Evolutionary conservation across 1,139 yeast species (phyloP).

Genomic region (Meyerozyma elateridarum): DNA sequence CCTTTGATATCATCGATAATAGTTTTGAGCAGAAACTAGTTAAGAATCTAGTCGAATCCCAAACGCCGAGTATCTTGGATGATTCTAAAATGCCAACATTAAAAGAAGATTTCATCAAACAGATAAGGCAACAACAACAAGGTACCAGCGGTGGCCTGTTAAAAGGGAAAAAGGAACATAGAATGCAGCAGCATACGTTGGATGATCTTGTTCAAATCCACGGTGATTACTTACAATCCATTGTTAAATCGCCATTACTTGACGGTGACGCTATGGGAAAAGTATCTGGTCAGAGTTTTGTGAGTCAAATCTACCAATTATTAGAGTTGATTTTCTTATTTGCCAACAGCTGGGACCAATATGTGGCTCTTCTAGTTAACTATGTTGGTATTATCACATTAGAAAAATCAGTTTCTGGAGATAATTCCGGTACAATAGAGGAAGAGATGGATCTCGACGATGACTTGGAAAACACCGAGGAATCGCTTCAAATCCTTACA

Average conservation of each 20-base stretch:
- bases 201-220: constrained; percentile 47
- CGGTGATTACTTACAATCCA: constrained; percentile 29
- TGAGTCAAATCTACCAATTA: constrained; percentile 42
- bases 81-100: constrained; percentile 9
- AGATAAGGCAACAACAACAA: constrained; percentile 8
- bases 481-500: constrained; percentile 22
- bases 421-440: constrained; percentile 6
- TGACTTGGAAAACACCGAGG: constrained; percentile 24
- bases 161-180: constrained; percentile 10
- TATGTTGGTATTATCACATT: constrained; percentile 21
- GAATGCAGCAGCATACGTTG: constrained; percentile 28
- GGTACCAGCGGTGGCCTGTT: constrained; percentile 10
- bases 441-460: constrained; percentile 16
- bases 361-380: constrained; percentile 27
- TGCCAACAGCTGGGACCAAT: constrained; percentile 43
- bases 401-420: constrained; percentile 11
- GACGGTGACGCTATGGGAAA: constrained; percentile 33
- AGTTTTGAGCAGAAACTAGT: constrained; percentile 29
- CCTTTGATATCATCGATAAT: constrained; percentile 46
- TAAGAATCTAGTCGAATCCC: constrained; percentile 19
- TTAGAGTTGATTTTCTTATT: constrained; percentile 41
- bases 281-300: constrained; percentile 34
- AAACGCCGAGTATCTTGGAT: constrained; percentile 4
- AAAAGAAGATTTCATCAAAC: constrained; percentile 7
- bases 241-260: constrained; percentile 39